phyloP scores from a whole-genome alignment of 768 basidiomycete genomes.

The Kondoa malvinella region DNA sequence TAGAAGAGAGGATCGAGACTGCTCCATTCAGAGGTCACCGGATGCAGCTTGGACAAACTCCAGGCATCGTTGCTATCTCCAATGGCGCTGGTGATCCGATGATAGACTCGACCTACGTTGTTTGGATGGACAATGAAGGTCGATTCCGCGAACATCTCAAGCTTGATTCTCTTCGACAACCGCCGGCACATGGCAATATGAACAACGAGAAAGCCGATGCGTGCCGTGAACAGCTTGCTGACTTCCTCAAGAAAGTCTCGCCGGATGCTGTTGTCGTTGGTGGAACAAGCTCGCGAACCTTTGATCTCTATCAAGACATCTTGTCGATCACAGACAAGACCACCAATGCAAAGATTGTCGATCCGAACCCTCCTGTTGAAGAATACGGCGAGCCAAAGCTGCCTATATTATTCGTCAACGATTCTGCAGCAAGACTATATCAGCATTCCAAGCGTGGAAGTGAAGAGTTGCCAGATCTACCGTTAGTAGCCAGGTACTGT shows the following conservation, averaged over 20 bases:
- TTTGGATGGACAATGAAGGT: slow-evolving; percentile 73
- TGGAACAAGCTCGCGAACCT: slow-evolving; percentile 44
- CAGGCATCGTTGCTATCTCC: slow-evolving; percentile 67
- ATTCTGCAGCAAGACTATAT: slow-evolving; percentile 85
- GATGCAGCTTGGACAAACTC: slow-evolving; percentile 56
- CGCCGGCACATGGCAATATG: background rate
- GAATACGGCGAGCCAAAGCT: background rate
- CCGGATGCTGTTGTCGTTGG: slow-evolving; percentile 80
- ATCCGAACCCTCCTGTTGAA: background rate
- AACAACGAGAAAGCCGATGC: slow-evolving; percentile 31
- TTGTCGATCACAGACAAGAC: background rate
- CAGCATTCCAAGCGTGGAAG: slow-evolving; percentile 72
- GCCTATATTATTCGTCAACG: slow-evolving; percentile 50
- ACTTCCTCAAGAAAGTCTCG: slow-evolving; percentile 60
- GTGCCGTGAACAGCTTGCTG: slow-evolving; percentile 35
- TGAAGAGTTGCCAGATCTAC: slow-evolving; percentile 63
- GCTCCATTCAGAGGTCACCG: slow-evolving; percentile 36
- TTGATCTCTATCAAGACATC: slow-evolving; percentile 25
- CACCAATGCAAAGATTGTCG: background rate
- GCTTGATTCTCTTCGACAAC: slow-evolving; percentile 70
- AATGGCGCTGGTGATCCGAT: slow-evolving; percentile 91
- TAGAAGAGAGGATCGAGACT: slow-evolving; percentile 36
- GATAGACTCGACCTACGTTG: slow-evolving; percentile 68
- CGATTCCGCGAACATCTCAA: slow-evolving; percentile 76
- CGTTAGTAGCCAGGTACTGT: slow-evolving; percentile 71